phyloP scores from a whole-genome alignment of 306 rosid genomes.

The Datisca glomerata region DNA sequence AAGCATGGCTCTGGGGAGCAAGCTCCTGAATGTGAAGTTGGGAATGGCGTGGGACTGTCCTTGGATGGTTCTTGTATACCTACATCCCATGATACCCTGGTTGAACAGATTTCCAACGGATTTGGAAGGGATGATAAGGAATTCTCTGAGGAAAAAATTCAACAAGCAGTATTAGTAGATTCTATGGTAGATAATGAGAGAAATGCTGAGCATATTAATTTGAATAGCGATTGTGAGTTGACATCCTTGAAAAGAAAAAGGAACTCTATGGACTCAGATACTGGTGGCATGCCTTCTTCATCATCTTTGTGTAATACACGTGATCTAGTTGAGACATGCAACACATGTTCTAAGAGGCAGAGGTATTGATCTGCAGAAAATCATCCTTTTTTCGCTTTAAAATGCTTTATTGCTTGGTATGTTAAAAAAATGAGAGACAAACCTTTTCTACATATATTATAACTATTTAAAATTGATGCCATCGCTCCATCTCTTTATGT shows the following conservation, averaged over 20 bases:
- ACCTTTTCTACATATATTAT: neutral
- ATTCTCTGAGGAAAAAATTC: constrained; percentile 15
- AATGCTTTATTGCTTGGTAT: neutral
- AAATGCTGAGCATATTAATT: constrained; percentile 11
- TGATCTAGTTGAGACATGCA: constrained; percentile 17
- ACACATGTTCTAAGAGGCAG: constrained; percentile 28
- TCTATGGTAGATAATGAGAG: constrained; percentile 10
- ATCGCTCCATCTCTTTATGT: neutral
- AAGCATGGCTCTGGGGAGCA: constrained; percentile 10
- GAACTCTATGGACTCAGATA: constrained; percentile 20
- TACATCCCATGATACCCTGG: constrained; percentile 11
- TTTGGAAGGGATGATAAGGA: constrained; percentile 18
- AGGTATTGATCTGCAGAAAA: constrained; percentile 31
- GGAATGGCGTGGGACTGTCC: constrained; percentile 11
- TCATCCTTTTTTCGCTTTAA: neutral
- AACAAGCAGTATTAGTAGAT: constrained; percentile 15
- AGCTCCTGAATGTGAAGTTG: constrained; percentile 8
- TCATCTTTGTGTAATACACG: constrained; percentile 12
- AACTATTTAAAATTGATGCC: neutral
- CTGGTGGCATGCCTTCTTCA: constrained; percentile 17
- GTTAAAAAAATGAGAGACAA: neutral
- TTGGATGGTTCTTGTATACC: constrained; percentile 5
- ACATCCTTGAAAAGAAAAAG: constrained; percentile 40
- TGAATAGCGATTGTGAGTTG: constrained; percentile 17
- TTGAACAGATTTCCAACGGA: constrained; percentile 14